These are phyloP conservation scores for Meyerozyma athensensis DNA, from an alignment of 1,139 yeast species.

Conservation along the genomic window DNA sequence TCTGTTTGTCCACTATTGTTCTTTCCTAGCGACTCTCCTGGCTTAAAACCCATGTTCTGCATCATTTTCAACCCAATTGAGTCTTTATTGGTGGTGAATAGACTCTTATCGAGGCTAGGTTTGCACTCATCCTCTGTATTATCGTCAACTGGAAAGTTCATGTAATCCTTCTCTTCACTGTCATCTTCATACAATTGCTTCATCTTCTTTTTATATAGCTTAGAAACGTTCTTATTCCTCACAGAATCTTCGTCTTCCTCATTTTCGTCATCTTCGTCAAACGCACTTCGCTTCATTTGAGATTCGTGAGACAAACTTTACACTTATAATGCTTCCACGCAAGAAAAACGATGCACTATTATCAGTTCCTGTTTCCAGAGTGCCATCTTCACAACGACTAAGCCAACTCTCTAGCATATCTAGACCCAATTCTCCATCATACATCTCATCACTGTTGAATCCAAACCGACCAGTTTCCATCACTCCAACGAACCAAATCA, in stretches of 20 bases:
- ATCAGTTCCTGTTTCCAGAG: conserved; percentile 34
- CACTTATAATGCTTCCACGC: conserved; percentile 12
- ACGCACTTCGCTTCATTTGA: conserved; percentile 11
- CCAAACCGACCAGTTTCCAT: conserved; percentile 30
- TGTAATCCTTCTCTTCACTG: conserved; percentile 8
- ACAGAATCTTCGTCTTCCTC: conserved; percentile 8
- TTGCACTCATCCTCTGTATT: neutral
- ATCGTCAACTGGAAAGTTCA: conserved; percentile 7
- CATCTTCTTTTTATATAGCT: conserved; percentile 3
- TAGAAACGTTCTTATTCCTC: conserved; percentile 2
- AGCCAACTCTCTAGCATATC: conserved; percentile 18
- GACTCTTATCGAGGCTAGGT: neutral
- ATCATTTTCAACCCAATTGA: conserved; percentile 4
- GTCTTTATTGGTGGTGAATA: conserved; percentile 5
- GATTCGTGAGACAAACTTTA: conserved; percentile 14
- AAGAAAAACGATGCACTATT: conserved; percentile 14
- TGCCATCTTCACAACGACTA: conserved; percentile 29
- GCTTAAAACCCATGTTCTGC: conserved; percentile 4
- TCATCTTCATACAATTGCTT: neutral
- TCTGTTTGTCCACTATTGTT: neutral
- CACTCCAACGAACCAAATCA: conserved; percentile 14
- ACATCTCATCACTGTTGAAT: conserved; percentile 36
- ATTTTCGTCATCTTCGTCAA: conserved; percentile 8
- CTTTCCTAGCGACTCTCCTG: conserved; percentile 1
- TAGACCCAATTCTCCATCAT: conserved; percentile 16